Evolutionary conservation across 2,329 filamentous ascomycete species (phyloP), one percentile per base, ranked within the genome.

Genomic region (Coniella vitis): DNA sequence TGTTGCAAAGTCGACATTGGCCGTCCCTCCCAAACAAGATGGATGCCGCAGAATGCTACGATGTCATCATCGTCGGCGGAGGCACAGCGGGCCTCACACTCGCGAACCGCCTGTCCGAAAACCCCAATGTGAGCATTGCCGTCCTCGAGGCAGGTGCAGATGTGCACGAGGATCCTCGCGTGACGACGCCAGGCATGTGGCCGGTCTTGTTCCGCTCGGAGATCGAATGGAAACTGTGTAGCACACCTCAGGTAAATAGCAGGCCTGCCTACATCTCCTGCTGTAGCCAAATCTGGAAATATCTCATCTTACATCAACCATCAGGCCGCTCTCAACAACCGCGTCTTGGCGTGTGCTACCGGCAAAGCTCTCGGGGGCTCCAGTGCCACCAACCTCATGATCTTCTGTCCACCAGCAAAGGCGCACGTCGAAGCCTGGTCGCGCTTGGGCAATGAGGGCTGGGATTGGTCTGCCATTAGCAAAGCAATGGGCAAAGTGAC

Each of bases 401-500:
- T 60, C 47, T 56, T 62, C 54, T 29, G 56, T 38, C 21, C 59
- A n/a, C 35, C 41, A 19, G 35, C 41, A 3, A 45, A 37, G 41
- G 5, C 41, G 10, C 41, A 54, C 44, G 54, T 63, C 22, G 59
- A 63, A 22, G 49, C 57, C 20, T 63, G 60, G 60, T 57, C 47
- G 2, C 48, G 51, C 13, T 47, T 62, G 8, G 60, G 60, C 16
- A 62, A 62, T 47, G 37, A 49, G 1, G 56, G 53, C 29, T 63
- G 61, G 61, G 47, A 56, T 32, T 60, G 53, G 32, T 9, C 38
- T 10, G 17, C 38, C 4, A 12, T 43, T 16, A 43, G 40, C 16
- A 17, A 5, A 8, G 40, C 40, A 7, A 13, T 16, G 10, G 4
- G 25, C 16, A n/a, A 13, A 16, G 34, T 5, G 34, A 8, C 7